phyloP scores from a whole-genome alignment of 108 stramenopile species.

The Nitzschia inconspicua region DNA sequence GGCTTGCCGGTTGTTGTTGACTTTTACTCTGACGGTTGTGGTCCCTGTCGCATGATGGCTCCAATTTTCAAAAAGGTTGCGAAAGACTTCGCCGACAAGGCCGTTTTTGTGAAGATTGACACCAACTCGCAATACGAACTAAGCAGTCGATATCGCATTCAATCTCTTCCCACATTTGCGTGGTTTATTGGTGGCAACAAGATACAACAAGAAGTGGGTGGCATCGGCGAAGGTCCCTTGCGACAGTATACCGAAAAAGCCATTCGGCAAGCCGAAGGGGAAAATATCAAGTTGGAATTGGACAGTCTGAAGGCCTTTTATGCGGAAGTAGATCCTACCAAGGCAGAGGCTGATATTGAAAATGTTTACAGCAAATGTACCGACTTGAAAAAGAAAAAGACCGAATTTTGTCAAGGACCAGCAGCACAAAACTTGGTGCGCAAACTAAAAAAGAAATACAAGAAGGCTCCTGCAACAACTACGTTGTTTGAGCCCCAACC shows the following conservation, averaged over 20 bases:
- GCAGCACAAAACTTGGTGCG: constrained; percentile 70
- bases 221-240: constrained; percentile 83
- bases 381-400: constrained; percentile 52
- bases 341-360: constrained; percentile 59
- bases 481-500: constrained; percentile 45
- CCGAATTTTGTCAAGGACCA: constrained; percentile 61
- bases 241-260: constrained; percentile 68
- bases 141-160: constrained; percentile 60
- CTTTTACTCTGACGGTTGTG: constrained; percentile 81
- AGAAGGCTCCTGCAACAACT: constrained; percentile 45
- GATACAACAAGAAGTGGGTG: constrained; percentile 69
- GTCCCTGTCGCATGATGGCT: constrained; percentile 89
- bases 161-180: constrained; percentile 87
- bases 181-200: constrained; percentile 82
- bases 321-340: constrained; percentile 61
- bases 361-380: constrained; percentile 81
- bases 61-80: constrained; percentile 92
- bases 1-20: constrained; percentile 92
- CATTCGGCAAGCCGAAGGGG: constrained; percentile 55
- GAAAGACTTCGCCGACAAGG: constrained; percentile 72
- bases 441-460: constrained; percentile 87
- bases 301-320: constrained; percentile 69
- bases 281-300: constrained; percentile 62
- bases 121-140: constrained; percentile 78
- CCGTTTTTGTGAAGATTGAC: constrained; percentile 94